Conservation (phyloP, 2,329 filamentous ascomycete genomes). For the Emericellopsis atlantica region DNA sequence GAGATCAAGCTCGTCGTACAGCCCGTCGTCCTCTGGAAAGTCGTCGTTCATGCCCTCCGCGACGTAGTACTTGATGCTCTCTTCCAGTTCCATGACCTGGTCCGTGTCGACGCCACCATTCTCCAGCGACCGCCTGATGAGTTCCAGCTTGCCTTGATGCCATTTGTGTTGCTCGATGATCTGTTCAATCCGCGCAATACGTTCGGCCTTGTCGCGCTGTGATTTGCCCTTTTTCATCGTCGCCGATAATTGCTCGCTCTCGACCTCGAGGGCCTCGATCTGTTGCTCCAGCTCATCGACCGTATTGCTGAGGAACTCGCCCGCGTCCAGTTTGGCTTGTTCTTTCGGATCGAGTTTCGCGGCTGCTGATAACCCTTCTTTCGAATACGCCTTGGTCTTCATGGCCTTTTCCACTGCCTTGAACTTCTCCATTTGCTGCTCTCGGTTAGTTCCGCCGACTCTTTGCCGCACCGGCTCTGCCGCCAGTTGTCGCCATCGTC, state of each 20-base stretch:
- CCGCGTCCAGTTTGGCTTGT: conserved; percentile 80
- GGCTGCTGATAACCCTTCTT: conserved; percentile 86
- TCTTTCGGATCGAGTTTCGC: conserved; percentile 96
- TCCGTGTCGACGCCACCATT: conserved; percentile 85
- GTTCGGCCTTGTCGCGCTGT: conserved; percentile 69
- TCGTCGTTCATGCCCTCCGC: conserved; percentile 79
- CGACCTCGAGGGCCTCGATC: conserved; percentile 85
- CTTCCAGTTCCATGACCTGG: conserved; percentile 78
- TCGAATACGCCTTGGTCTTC: conserved; percentile 99
- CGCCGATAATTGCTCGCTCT: conserved; percentile 74
- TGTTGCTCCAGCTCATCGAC: conserved; percentile 90
- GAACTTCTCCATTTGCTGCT: conserved; percentile 96
- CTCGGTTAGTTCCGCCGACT: background rate
- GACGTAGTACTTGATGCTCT: conserved; percentile 91
- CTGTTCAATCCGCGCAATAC: conserved; percentile 74
- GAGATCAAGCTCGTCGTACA: conserved; percentile 90
- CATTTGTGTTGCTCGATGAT: conserved; percentile 89
- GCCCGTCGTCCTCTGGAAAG: conserved; percentile 84
- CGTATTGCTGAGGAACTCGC: conserved; percentile 75
- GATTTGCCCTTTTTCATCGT: conserved; percentile 94
- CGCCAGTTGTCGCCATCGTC: conserved; percentile 1
- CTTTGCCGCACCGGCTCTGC: background rate
- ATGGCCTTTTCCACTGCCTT: conserved; percentile 99
- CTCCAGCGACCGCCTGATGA: conserved; percentile 79
- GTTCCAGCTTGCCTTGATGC: conserved; percentile 86